These are phyloP conservation scores for Pestalotiopsis sp. DNA, from an alignment of 2,329 filamentous ascomycete genomes.

Conservation along the genomic window DNA sequence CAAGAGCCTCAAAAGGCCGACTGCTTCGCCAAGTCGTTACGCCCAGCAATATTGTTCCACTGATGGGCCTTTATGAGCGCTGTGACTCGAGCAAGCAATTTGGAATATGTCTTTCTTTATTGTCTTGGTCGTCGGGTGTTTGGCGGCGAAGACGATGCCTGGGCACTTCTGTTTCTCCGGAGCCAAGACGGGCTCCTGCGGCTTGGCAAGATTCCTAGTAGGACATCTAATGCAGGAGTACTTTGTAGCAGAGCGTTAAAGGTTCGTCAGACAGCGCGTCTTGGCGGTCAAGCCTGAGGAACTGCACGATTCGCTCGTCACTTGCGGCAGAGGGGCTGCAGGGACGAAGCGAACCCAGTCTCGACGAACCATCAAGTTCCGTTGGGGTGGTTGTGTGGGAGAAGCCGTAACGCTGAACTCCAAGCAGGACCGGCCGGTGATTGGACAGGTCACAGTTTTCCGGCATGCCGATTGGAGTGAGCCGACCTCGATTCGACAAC, in stretches of 20 bases:
- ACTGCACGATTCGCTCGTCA: conserved; percentile 5
- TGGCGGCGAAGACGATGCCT: not conserved
- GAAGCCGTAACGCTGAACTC: not conserved
- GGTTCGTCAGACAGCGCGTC: not conserved
- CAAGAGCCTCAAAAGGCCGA: conserved; percentile 28
- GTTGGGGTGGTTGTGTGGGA: conserved; percentile 4
- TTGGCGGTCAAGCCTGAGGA: conserved; percentile 1
- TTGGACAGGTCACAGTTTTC: not conserved
- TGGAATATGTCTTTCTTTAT: conserved; percentile 13
- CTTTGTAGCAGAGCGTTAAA: conserved; percentile 14
- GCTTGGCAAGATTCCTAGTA: not conserved
- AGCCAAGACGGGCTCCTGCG: conserved; percentile 24
- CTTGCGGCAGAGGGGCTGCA: not conserved
- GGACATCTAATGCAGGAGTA: conserved; percentile 22
- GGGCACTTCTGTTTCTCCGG: conserved; percentile 6
- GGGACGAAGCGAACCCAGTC: conserved; percentile 7
- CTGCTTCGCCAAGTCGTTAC: conserved; percentile 22
- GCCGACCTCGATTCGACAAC: not conserved
- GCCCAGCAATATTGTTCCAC: conserved; percentile 17
- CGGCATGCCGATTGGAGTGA: conserved; percentile 1
- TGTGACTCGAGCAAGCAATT: conserved; percentile 15
- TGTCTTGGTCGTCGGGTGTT: not conserved
- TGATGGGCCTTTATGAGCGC: conserved; percentile 11
- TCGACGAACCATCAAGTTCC: not conserved
- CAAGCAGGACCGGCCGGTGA: not conserved